Base-by-base conservation (phyloP, 495 filamentous ascomycete species). In the Immersiella caudata region DNA sequence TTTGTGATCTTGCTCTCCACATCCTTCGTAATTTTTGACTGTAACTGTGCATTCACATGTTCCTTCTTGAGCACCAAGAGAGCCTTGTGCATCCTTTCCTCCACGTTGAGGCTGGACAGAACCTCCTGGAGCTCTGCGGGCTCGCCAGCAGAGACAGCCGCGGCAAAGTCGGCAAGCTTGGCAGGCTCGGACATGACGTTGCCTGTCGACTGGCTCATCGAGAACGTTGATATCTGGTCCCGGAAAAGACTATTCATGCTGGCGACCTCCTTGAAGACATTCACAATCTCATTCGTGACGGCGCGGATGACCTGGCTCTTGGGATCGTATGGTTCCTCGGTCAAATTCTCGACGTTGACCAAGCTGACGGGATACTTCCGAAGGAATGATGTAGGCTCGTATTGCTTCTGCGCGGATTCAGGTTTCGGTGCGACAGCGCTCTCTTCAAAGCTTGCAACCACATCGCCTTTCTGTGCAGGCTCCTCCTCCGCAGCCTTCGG, bases 1-100 rank as follows among this genome's bases (percentile, higher is more conserved):
- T 98, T 97, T 71, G 96, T 94, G 66, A 99, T 99, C 80, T 97
- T 97, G 68, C 85, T 90, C 77, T 99, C 96, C 24, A 99, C 95
- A 74, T 99, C 95, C 80, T 97, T 98, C 52, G 92, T 93, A 55
- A 99, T 99, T 83, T 97, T 98, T 29, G 90, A 93, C 73, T 97
- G 94, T 5, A 99, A 85, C 75, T 99, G 92, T 4, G 95, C 95
- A 67, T 98, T 99, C 89, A 97, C 96, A 51, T 96, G 85, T 78
- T 99, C 96, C 73, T 97, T 97, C 81, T 98, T 99, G 60, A 99
- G 80, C 5, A 98, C 93, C 33, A 93, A 84, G 14, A 99, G 80
- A 1, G 93, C 92, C 76, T 97, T 97, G 71, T 90, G 89, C 76
- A 98, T 83, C 73, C 96, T 87, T 65, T 96, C 89, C 73, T 97